Evolutionary conservation across 1,284 basidiomycete species (phyloP).

Genomic region (Omphalotus olearius): DNA sequence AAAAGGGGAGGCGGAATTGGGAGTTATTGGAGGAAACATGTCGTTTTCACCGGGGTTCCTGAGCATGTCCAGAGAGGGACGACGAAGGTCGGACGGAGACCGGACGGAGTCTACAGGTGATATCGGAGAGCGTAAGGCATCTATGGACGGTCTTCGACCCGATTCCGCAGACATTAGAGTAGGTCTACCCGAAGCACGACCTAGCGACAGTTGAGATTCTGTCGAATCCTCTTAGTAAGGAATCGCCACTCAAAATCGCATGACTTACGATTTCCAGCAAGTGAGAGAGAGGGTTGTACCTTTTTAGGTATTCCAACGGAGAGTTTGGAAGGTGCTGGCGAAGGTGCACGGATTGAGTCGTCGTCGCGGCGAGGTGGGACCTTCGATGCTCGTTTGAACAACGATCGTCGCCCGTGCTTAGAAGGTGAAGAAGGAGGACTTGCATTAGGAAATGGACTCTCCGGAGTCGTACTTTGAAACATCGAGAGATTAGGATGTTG

Average conservation of each 20-base stretch:
- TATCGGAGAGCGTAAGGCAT: constrained; percentile 20
- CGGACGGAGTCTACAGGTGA: constrained; percentile 17
- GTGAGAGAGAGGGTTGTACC: constrained; percentile 45
- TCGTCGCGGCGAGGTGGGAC: constrained; percentile 27
- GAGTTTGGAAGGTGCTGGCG: constrained; percentile 31
- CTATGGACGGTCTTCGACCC: constrained; percentile 21
- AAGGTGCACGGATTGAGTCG: constrained; percentile 31
- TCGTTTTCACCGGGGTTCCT: neutral
- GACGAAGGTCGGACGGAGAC: constrained; percentile 21
- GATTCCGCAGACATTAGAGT: constrained; percentile 22
- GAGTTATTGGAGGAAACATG: constrained; percentile 21
- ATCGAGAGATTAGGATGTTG: constrained; percentile 32
- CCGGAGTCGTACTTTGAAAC: constrained; percentile 38
- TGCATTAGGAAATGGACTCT: constrained; percentile 32
- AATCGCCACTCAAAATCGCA: constrained; percentile 12
- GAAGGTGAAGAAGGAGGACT: constrained; percentile 48
- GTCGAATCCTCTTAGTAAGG: neutral
- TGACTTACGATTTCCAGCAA: constrained; percentile 39
- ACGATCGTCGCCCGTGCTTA: constrained; percentile 30
- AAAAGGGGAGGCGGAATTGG: constrained; percentile 26
- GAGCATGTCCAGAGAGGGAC: constrained; percentile 30
- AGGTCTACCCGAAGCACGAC: constrained; percentile 31
- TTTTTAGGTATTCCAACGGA: constrained; percentile 48
- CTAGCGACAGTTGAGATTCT: constrained; percentile 46
- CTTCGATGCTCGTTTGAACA: constrained; percentile 41